A percentile compares a stretch with the other conserved stretches of the same genome.
Conservation (phyloP, 2,329 filamentous ascomycete species). For the Scedosporium minutisporum region DNA sequence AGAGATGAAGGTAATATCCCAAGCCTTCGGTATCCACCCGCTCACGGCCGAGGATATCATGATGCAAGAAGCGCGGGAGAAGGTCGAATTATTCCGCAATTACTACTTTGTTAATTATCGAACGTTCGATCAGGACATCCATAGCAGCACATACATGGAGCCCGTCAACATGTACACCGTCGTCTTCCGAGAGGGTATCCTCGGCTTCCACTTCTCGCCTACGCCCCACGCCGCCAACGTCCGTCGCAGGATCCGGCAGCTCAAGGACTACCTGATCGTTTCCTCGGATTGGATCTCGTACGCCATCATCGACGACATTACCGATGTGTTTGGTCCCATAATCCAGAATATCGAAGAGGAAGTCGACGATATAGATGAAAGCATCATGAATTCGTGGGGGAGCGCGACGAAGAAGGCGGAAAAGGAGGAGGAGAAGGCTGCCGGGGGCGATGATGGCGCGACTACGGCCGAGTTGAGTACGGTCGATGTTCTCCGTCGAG, state of each 20-base stretch:
- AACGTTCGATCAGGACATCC: conserved; percentile 89
- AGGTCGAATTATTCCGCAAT: conserved; percentile 92
- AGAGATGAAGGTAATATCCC: conserved; percentile 90
- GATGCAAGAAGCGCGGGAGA: conserved; percentile 93
- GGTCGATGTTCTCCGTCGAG: conserved; percentile 80
- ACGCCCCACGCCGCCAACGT: conserved; percentile 96
- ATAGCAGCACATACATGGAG: conserved; percentile 82
- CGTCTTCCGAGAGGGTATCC: conserved; percentile 88
- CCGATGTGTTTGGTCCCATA: conserved; percentile 85
- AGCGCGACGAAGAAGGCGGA: conserved; percentile 27
- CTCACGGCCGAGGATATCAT: conserved; percentile 94
- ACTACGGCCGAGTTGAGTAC: conserved; percentile 36
- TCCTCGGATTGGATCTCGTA: conserved; percentile 98
- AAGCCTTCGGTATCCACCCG: conserved; percentile 91
- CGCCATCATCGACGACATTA: conserved; percentile 96
- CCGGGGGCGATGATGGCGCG: conserved; percentile 27
- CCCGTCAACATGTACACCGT: conserved; percentile 97
- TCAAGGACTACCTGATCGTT: conserved; percentile 86
- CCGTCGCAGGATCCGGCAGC: conserved; percentile 80
- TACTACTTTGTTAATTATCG: conserved; percentile 99
- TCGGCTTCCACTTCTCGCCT: conserved; percentile 96
- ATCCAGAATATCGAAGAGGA: conserved; percentile 92
- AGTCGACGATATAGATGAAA: conserved; percentile 93
- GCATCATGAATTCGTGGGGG: conserved; percentile 65
- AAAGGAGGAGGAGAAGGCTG: conserved; percentile 35